Evolutionary conservation across 345 rosid species (phyloP).

Genomic region (Nasturtium officinale): DNA sequence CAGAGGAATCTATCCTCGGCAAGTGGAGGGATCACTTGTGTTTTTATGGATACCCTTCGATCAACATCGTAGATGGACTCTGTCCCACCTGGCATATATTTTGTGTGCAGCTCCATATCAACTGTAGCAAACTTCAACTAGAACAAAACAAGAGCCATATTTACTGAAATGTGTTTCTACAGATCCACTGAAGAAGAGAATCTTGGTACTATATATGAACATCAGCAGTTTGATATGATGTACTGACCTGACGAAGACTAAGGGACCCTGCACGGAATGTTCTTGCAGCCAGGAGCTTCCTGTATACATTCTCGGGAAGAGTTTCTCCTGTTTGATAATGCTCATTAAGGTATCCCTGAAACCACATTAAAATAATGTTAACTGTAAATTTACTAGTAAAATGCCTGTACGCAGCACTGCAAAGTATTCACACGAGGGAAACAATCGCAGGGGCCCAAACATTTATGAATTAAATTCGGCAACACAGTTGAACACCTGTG

Average conservation of each 20-base stretch:
- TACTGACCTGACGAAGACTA: conserved; percentile 84
- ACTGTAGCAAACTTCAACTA: conserved; percentile 72
- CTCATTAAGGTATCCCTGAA: conserved; percentile 86
- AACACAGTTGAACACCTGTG: conserved; percentile 81
- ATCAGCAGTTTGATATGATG: neutral
- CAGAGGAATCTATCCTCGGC: conserved; percentile 86
- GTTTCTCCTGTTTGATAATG: conserved; percentile 83
- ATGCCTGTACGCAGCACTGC: conserved; percentile 1
- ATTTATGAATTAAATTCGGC: too few species aligned
- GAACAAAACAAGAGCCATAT: too few species aligned
- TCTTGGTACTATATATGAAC: neutral
- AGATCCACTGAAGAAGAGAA: too few species aligned
- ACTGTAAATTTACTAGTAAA: conserved; percentile 3
- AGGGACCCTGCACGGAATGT: conserved; percentile 86
- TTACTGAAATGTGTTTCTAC: too few species aligned
- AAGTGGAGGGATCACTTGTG: conserved; percentile 79
- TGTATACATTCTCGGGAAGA: conserved; percentile 82
- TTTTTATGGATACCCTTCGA: conserved; percentile 60
- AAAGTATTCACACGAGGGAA: neutral
- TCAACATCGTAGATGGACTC: conserved; percentile 81
- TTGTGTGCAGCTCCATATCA: conserved; percentile 81
- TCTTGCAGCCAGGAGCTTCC: conserved; percentile 87
- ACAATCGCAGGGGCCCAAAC: neutral
- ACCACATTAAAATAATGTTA: conserved; percentile 18
- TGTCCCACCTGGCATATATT: conserved; percentile 67